Evolutionary conservation across 352 stramenopile species (phyloP).

Genomic region (Sclerospora graminicola): DNA sequence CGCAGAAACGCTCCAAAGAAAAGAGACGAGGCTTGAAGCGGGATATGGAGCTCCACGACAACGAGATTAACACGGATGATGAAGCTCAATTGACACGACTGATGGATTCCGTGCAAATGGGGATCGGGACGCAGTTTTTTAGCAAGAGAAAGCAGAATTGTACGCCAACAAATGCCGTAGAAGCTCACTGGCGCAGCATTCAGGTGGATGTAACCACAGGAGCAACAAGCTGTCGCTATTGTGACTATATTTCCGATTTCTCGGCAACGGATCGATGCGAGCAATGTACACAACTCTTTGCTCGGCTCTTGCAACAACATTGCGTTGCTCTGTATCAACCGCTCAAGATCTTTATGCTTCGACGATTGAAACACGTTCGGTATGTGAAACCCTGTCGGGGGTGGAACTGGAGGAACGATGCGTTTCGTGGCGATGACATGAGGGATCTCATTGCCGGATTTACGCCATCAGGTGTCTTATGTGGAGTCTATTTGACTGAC

Average conservation of each 20-base stretch:
- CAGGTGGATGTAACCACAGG: constrained; percentile 5
- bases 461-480: constrained; percentile 13
- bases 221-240: constrained; percentile 9
- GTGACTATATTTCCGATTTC: constrained; percentile 4
- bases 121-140: constrained; percentile 20
- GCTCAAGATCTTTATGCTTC: constrained; percentile 16
- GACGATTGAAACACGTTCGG: constrained; percentile 17
- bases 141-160: constrained; percentile 15
- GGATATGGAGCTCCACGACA: not conserved
- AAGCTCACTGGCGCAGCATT: constrained; percentile 21
- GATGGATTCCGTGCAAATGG: constrained; percentile 13
- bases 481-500: constrained; percentile 20
- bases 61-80: constrained; percentile 9
- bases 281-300: constrained; percentile 13
- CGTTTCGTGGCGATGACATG: constrained; percentile 4
- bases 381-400: constrained; percentile 13
- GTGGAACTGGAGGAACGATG: constrained; percentile 9
- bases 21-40: not conserved
- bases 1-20: not conserved
- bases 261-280: constrained; percentile 15
- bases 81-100: constrained; percentile 11
- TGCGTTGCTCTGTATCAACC: constrained; percentile 14
- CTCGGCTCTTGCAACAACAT: constrained; percentile 13
- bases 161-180: constrained; percentile 9
- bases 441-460: constrained; percentile 21